Percentiles rank a stretch among this genome's conserved stretches.
These are phyloP conservation scores for Ophiostoma montium DNA, from an alignment of 2,329 filamentous ascomycete species.

Conservation along the genomic window DNA sequence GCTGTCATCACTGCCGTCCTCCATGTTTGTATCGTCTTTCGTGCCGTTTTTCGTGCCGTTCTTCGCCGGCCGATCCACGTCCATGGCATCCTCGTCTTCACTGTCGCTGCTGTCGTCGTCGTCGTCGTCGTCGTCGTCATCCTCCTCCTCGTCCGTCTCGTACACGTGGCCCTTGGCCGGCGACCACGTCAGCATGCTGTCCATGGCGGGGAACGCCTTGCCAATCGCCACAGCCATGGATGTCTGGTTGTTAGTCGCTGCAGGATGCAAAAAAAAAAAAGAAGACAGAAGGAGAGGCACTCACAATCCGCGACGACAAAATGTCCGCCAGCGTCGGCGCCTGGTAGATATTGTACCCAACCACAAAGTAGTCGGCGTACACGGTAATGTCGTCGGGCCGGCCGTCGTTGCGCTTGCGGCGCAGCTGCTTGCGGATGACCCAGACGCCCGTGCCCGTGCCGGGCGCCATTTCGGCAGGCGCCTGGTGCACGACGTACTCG, in stretches of 20 bases:
- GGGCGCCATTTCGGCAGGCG: conserved; percentile 47
- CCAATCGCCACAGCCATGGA: conserved; percentile 41
- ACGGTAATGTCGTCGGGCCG: conserved; percentile 40
- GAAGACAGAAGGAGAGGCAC: neutral
- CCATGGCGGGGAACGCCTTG: conserved; percentile 35
- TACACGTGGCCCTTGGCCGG: conserved; percentile 40
- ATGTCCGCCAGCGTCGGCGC: conserved; percentile 48
- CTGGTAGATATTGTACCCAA: conserved; percentile 54
- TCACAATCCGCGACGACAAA: conserved; percentile 36
- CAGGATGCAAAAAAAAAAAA: neutral
- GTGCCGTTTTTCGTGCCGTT: conserved; percentile 16
- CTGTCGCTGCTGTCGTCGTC: conserved; percentile 1
- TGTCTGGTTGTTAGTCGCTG: conserved; percentile 16
- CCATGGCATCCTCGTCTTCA: neutral
- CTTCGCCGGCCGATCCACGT: conserved; percentile 9
- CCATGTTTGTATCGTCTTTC: conserved; percentile 15
- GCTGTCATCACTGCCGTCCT: conserved; percentile 20
- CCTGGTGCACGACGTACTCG: conserved; percentile 52
- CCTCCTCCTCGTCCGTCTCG: conserved; percentile 18
- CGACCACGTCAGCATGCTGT: conserved; percentile 38
- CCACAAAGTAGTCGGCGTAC: conserved; percentile 47
- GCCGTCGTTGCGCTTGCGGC: conserved; percentile 36
- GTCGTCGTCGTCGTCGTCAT: conserved; percentile 1
- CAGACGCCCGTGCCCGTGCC: conserved; percentile 51
- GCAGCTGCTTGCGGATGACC: conserved; percentile 55